Evolutionary conservation across 2,329 filamentous ascomycete genomes (phyloP), one percentile per base, ranked within the genome.

Genomic region (Alternaria solani): DNA sequence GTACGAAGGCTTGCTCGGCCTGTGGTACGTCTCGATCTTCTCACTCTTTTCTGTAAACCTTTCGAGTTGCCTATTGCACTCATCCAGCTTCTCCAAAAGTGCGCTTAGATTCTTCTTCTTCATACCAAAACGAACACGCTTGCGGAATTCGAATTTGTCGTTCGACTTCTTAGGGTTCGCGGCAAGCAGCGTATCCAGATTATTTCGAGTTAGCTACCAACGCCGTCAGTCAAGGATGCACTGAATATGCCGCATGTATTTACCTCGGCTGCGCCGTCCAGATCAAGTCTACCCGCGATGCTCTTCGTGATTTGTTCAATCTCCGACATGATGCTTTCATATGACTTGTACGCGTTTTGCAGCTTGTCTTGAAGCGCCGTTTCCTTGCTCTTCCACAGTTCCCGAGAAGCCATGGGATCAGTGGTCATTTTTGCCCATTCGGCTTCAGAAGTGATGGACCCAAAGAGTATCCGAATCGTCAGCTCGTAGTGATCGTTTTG

Each of bases 11-110:
- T 78, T 78, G 4, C 68, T 69, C 5, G 67, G 58, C 54, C 74
- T 78, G 23, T 75, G 71, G 52, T 69, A 72, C 1, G 72, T 75
- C 38, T 79, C 75, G 4, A 79, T 71, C 62, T 72, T 78, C 53
- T 78, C 76, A 23, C 73, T 77, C 47, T 74, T 73, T 30, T 78
- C 73, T 0, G 76, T 78, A 39, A 78, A 78, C 14, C 77, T 70
- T 52, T 79, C 77, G 4, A 79, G 67, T 51, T 78, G 75, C 36
- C 76, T 77, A 51, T 78, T 78, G 67, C 76, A 79, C 2, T 77
- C 74, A 36, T 77, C 71, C 20, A 79, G 61, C 58, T 79, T 72
- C 52, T 77, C 75, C 4, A 79, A 61, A 11, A 78, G 59, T 23
- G 65, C 67, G 49, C 77, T 78, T 46, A 79, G 72, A 16, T 63